A percentile compares a stretch with the other conserved stretches of the same genome.
Conservation (phyloP, 164 flowering plant species). For the Dillenia turbinata region DNA sequence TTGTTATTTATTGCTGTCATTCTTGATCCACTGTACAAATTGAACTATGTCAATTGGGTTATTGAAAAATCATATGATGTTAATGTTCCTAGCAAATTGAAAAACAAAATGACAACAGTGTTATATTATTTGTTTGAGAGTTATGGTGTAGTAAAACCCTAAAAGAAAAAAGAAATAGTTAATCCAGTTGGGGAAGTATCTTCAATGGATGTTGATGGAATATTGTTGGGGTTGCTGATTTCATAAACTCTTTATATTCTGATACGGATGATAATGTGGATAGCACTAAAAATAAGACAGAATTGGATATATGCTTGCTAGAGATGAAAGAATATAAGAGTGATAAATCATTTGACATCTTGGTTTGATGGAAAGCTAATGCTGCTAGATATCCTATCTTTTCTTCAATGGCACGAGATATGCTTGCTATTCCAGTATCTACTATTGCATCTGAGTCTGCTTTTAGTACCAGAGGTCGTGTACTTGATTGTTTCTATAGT, state of each 20-base stretch:
- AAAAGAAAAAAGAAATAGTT: not conserved
- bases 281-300: not conserved
- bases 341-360: not conserved
- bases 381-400: not conserved
- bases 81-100: too few species aligned
- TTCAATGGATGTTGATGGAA: not conserved
- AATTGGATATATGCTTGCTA: slow-evolving; percentile 7
- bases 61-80: too few species aligned
- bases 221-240: not conserved
- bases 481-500: not conserved
- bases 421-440: slow-evolving; percentile 4
- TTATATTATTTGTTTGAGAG: too few species aligned
- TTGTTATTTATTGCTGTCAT: too few species aligned
- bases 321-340: not conserved
- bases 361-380: slow-evolving; percentile 7
- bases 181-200: too few species aligned
- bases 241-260: not conserved
- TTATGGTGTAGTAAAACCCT: too few species aligned
- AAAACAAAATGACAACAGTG: too few species aligned
- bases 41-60: too few species aligned
- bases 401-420: not conserved
- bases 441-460: slow-evolving; percentile 10
- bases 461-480: slow-evolving; percentile 2
- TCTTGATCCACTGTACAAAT: too few species aligned
- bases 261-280: not conserved